These are phyloP conservation scores for Emmonsiellopsis sp. DNA, from an alignment of 2,329 filamentous ascomycete genomes.

Conservation along the genomic window DNA sequence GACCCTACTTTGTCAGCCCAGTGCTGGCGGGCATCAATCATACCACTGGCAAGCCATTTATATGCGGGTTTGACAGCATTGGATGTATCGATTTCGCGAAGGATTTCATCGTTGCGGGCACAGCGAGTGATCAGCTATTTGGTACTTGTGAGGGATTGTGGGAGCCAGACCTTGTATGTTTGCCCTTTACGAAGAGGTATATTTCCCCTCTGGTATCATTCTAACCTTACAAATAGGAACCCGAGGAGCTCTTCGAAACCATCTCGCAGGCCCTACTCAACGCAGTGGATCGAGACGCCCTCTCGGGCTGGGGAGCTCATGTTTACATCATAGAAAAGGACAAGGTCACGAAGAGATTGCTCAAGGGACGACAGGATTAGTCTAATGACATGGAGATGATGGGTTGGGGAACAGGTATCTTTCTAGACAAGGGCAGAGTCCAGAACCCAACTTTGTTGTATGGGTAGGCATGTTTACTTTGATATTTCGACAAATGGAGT, in stretches of 20 bases:
- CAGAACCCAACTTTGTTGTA: background rate
- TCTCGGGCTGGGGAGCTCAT: conserved; percentile 96
- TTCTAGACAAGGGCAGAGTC: background rate
- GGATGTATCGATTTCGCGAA: conserved; percentile 99
- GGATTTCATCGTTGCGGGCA: conserved; percentile 97
- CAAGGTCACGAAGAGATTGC: conserved; percentile 97
- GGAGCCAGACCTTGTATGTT: conserved; percentile 87
- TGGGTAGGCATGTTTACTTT: background rate
- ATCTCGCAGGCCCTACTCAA: conserved; percentile 93
- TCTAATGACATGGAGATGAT: conserved; percentile 7
- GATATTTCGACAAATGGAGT: conserved; percentile 2
- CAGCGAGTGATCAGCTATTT: conserved; percentile 93
- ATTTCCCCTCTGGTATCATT: background rate
- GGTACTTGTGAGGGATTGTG: conserved; percentile 97
- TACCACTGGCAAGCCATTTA: conserved; percentile 90
- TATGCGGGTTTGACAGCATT: conserved; percentile 98
- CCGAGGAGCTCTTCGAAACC: conserved; percentile 96
- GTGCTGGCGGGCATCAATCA: conserved; percentile 92
- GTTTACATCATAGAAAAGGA: conserved; percentile 99
- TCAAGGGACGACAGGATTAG: conserved; percentile 95
- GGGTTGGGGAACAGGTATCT: conserved; percentile 3
- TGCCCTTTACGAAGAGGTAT: background rate
- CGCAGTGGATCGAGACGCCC: conserved; percentile 89
- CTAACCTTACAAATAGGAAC: conserved; percentile 45
- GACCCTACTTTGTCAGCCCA: conserved; percentile 90